Conservation (phyloP, 2,329 filamentous ascomycete species). For the Neocatenulostroma microsporum region DNA sequence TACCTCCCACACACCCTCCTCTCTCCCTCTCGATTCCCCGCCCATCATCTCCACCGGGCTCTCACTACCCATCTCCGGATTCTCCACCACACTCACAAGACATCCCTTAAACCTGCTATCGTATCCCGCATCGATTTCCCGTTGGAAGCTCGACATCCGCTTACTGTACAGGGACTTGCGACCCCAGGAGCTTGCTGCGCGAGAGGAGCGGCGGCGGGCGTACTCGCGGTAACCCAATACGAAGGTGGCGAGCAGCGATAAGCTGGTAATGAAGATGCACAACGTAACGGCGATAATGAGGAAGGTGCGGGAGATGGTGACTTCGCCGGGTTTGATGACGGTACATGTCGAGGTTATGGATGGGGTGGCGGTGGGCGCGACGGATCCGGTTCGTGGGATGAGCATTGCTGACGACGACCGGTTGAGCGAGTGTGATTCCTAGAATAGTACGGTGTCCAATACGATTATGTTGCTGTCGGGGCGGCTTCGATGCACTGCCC, state of each 20-base stretch:
- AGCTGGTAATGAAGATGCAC: slow-evolving; percentile 15
- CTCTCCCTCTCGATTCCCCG: too few relatives aligned
- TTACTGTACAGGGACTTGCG: slow-evolving; percentile 16
- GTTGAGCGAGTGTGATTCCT: too few relatives aligned
- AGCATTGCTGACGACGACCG: too few relatives aligned
- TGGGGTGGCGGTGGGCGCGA: neutral
- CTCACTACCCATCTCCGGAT: slow-evolving; percentile 21
- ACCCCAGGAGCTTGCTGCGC: slow-evolving; percentile 17
- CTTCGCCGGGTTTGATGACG: slow-evolving; percentile 9
- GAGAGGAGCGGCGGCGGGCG: slow-evolving; percentile 10
- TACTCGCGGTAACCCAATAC: slow-evolving; percentile 16
- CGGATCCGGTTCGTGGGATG: too few relatives aligned
- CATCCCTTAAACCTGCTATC: slow-evolving; percentile 18
- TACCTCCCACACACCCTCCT: slow-evolving; percentile 20
- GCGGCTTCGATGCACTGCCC: too few relatives aligned
- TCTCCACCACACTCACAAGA: slow-evolving; percentile 18
- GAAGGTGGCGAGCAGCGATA: slow-evolving; percentile 16
- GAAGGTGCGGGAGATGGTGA: slow-evolving; percentile 19
- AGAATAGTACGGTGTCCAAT: too few relatives aligned
- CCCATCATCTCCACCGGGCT: slow-evolving; percentile 20
- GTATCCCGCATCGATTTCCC: slow-evolving; percentile 21
- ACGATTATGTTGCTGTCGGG: too few relatives aligned
- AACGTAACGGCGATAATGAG: slow-evolving; percentile 19
- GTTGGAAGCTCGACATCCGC: slow-evolving; percentile 19
- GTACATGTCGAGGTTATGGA: slow-evolving; percentile 6